Evolutionary conservation across 1,284 basidiomycete genomes (phyloP).

Genomic region (Cryptococcus sp.): DNA sequence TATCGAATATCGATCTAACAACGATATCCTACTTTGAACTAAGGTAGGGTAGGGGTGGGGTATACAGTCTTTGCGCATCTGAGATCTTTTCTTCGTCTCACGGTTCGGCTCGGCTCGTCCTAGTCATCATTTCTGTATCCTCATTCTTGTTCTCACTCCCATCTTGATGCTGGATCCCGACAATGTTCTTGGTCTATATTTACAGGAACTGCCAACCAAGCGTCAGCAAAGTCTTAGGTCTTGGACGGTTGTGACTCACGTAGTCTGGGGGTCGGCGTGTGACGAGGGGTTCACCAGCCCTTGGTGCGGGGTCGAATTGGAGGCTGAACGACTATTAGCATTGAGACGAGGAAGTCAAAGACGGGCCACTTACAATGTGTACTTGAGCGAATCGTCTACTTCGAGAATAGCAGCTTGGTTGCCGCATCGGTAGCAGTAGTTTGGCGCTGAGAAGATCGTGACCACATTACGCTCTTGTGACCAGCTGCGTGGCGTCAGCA

Average conservation of each 20-base stretch:
- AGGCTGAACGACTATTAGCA: slow-evolving; percentile 61
- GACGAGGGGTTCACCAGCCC: slow-evolving; percentile 96
- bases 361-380: slow-evolving; percentile 54
- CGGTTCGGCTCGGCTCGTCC: too few relatives aligned
- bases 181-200: not conserved
- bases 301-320: slow-evolving; percentile 98
- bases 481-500: slow-evolving; percentile 71
- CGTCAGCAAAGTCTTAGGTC: not conserved
- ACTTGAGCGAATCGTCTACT: slow-evolving; percentile 77
- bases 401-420: slow-evolving; percentile 99
- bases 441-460: slow-evolving; percentile 98
- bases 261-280: slow-evolving; percentile 98
- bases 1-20: too few relatives aligned
- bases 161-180: too few relatives aligned
- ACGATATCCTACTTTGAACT: too few relatives aligned
- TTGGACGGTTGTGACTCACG: too few relatives aligned
- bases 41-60: too few relatives aligned
- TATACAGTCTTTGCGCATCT: too few relatives aligned
- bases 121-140: too few relatives aligned
- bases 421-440: slow-evolving; percentile 98
- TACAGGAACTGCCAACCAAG: not conserved
- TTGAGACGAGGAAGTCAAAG: slow-evolving; percentile 1
- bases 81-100: too few relatives aligned
- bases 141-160: not conserved
- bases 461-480: slow-evolving; percentile 99